A percentile compares a stretch with the other conserved stretches of the same genome.
phyloP scores from a whole-genome alignment of 441 rosid species.

The Brassica hybrid region DNA sequence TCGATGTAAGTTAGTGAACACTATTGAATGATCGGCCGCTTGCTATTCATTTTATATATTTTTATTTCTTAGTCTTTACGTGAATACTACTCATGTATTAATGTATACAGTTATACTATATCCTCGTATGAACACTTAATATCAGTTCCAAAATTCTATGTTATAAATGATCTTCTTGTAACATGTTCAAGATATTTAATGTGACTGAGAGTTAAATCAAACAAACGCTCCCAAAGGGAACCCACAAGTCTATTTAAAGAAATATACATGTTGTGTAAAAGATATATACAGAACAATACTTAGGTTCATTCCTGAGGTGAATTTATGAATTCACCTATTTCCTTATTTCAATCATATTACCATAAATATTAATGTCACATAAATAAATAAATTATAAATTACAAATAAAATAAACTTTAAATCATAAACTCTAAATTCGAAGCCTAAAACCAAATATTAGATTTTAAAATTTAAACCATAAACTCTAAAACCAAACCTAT shows the following conservation, averaged over 20 bases:
- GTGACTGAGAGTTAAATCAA: constrained; percentile 22
- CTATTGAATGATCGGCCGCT: constrained; percentile 39
- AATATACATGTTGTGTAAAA: no score
- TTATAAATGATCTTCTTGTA: constrained; percentile 38
- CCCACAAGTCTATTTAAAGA: background rate
- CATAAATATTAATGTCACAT: no score
- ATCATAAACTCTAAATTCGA: no score
- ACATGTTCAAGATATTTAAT: constrained; percentile 33
- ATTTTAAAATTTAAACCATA: no score
- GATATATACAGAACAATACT: no score
- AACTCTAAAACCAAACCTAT: no score
- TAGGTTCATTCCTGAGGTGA: no score
- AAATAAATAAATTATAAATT: no score
- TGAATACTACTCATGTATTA: constrained; percentile 34
- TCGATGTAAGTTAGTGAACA: constrained; percentile 27
- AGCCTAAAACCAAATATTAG: no score
- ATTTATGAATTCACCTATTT: no score
- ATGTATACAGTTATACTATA: constrained; percentile 28
- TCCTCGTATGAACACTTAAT: constrained; percentile 41
- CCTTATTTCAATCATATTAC: no score
- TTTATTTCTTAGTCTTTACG: constrained; percentile 37
- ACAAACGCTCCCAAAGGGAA: constrained; percentile 25
- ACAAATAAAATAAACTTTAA: no score
- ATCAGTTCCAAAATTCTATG: constrained; percentile 44
- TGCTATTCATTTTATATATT: constrained; percentile 16